phyloP scores from a whole-genome alignment of 257 asterid genomes.

The Jacaranda mimosifolia region DNA sequence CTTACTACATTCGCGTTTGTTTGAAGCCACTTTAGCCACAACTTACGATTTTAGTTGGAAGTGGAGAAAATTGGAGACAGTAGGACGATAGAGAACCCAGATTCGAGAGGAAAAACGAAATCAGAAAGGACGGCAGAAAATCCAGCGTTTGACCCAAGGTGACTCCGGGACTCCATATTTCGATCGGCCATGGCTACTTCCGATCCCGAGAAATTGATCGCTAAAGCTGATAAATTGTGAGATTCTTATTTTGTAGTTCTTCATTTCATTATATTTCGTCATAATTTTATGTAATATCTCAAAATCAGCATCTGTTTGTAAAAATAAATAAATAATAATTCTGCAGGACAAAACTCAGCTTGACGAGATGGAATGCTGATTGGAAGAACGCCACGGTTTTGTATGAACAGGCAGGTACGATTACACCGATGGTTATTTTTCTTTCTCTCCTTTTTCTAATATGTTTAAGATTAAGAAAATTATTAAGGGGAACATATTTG shows the following conservation, averaged over 20 bases:
- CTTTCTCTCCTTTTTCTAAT: slow-evolving; percentile 5
- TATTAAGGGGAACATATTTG: not conserved
- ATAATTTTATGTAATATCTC: slow-evolving; percentile 4
- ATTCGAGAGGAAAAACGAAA: slow-evolving; percentile 11
- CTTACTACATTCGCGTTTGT: not conserved
- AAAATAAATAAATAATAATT: not conserved
- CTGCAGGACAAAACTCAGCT: slow-evolving; percentile 82
- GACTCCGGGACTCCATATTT: slow-evolving; percentile 33
- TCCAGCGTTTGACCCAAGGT: slow-evolving; percentile 38
- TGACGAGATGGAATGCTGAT: slow-evolving; percentile 97
- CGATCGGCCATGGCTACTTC: slow-evolving; percentile 74
- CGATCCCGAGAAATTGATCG: slow-evolving; percentile 85
- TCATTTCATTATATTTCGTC: not conserved
- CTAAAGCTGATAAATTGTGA: slow-evolving; percentile 94
- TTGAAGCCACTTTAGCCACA: not conserved
- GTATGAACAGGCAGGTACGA: slow-evolving; percentile 94
- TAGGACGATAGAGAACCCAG: slow-evolving; percentile 24
- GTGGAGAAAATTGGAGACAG: slow-evolving; percentile 30
- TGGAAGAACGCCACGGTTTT: slow-evolving; percentile 90
- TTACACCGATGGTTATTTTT: not conserved
- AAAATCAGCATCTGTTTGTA: slow-evolving; percentile 23
- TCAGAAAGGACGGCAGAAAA: not conserved
- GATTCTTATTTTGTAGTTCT: not conserved
- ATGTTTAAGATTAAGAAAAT: slow-evolving; percentile 18
- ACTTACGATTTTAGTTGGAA: slow-evolving; percentile 33